Evolutionary conservation across 495 filamentous ascomycete genomes (phyloP).

Genomic region (Oidiodendron maius): DNA sequence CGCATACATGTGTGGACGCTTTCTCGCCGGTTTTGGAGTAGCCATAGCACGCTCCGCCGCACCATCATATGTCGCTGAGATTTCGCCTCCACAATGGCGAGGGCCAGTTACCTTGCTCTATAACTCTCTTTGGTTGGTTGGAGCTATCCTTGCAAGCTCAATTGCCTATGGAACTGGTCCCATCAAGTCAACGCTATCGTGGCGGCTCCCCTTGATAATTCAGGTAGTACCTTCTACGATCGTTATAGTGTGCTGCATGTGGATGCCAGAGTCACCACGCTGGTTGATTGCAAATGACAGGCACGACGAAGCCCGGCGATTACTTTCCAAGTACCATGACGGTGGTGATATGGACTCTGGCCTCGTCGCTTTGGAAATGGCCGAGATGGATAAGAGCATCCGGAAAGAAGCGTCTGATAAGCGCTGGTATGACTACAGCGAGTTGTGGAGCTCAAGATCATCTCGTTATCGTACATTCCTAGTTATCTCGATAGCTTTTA

Average conservation of each 20-base stretch:
- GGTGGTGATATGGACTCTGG: slow-evolving; percentile 42
- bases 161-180: slow-evolving; percentile 5
- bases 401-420: slow-evolving; percentile 32
- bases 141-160: slow-evolving; percentile 45
- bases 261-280: neutral
- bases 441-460: no score
- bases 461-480: no score
- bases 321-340: slow-evolving; percentile 45
- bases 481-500: no score
- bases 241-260: neutral
- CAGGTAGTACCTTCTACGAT: slow-evolving; percentile 28
- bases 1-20: no score
- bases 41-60: slow-evolving; percentile 7
- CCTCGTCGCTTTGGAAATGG: slow-evolving; percentile 48
- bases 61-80: slow-evolving; percentile 13
- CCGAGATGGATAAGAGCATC: slow-evolving; percentile 54
- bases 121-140: slow-evolving; percentile 54
- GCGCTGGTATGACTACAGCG: slow-evolving; percentile 37
- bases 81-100: slow-evolving; percentile 12
- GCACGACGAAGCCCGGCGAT: neutral
- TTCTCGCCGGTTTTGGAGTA: slow-evolving; percentile 5
- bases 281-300: neutral
- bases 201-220: slow-evolving; percentile 54
- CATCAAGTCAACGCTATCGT: slow-evolving; percentile 40
- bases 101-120: slow-evolving; percentile 13